A percentile compares a stretch with the other conserved stretches of the same genome.
These are phyloP conservation scores for Tremella yokohamensis DNA, from an alignment of 768 basidiomycete genomes.

Conservation along the genomic window DNA sequence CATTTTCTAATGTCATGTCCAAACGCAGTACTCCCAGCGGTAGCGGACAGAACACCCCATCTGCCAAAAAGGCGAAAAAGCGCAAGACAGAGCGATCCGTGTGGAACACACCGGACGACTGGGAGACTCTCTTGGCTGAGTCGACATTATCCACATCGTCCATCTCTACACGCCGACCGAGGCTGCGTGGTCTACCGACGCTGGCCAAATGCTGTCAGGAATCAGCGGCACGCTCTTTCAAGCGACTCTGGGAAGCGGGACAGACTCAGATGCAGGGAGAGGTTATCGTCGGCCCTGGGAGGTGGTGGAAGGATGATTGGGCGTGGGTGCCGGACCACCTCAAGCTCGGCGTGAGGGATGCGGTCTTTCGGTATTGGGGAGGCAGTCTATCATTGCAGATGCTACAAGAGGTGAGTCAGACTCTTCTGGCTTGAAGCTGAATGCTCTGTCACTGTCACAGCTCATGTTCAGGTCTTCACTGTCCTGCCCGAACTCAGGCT, in stretches of 20 bases:
- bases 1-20: no score
- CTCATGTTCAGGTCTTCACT: conserved; percentile 24
- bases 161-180: conserved; percentile 25
- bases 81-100: conserved; percentile 18
- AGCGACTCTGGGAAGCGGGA: conserved; percentile 30
- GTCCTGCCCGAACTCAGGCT: conserved; percentile 24
- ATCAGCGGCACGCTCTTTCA: conserved; percentile 27
- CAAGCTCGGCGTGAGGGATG: conserved; percentile 29
- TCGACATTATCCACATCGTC: conserved; percentile 36
- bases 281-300: conserved; percentile 7
- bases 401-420: conserved; percentile 27
- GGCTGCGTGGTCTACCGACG: conserved; percentile 24
- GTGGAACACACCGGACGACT: conserved; percentile 38
- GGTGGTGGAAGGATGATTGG: conserved; percentile 32
- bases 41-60: neutral
- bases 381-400: conserved; percentile 23
- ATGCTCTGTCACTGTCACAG: neutral
- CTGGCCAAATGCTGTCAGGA: conserved; percentile 20
- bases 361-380: conserved; percentile 30
- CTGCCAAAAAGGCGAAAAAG: neutral
- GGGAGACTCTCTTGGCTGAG: conserved; percentile 32
- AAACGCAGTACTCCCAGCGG: no score
- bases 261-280: neutral
- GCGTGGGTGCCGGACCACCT: conserved; percentile 27
- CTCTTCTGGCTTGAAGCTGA: neutral